Evolutionary conservation across 495 filamentous ascomycete genomes (phyloP).

Genomic region (Aspergillus campestris): DNA sequence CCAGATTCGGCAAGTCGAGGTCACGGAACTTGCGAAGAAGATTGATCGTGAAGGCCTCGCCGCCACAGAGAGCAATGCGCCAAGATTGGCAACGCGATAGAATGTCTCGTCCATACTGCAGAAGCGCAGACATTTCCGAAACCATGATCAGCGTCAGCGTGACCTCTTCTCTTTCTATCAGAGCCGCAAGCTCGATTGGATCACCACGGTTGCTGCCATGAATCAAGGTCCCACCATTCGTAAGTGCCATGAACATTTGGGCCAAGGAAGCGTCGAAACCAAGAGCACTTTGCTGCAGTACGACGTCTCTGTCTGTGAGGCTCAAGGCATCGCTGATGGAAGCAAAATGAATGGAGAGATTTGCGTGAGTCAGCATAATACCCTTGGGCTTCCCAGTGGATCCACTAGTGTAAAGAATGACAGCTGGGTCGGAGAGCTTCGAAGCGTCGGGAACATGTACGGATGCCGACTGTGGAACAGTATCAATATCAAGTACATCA

Average conservation of each 20-base stretch:
- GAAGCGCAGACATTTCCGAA: conserved; percentile 19
- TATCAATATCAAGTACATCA: not conserved
- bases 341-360: conserved; percentile 14
- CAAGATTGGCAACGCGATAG: not conserved
- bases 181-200: conserved; percentile 11
- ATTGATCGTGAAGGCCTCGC: not conserved
- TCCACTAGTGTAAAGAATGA: conserved; percentile 24
- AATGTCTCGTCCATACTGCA: conserved; percentile 15
- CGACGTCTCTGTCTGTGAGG: not conserved
- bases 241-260: conserved; percentile 16
- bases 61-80: conserved; percentile 1
- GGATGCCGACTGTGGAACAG: not conserved
- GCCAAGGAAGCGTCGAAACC: conserved; percentile 16
- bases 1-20: conserved; percentile 5
- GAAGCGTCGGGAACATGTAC: not conserved
- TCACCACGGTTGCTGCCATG: conserved; percentile 10
- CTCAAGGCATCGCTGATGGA: conserved; percentile 4
- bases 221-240: conserved; percentile 18
- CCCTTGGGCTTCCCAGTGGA: conserved; percentile 21
- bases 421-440: conserved; percentile 3
- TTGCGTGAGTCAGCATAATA: conserved; percentile 14
- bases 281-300: conserved; percentile 23
- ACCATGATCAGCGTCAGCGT: conserved; percentile 23
- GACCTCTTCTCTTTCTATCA: conserved; percentile 16
- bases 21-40: conserved; percentile 6